phyloP scores from a whole-genome alignment of 106 monocot genomes.

The Cymbidium sinense region DNA sequence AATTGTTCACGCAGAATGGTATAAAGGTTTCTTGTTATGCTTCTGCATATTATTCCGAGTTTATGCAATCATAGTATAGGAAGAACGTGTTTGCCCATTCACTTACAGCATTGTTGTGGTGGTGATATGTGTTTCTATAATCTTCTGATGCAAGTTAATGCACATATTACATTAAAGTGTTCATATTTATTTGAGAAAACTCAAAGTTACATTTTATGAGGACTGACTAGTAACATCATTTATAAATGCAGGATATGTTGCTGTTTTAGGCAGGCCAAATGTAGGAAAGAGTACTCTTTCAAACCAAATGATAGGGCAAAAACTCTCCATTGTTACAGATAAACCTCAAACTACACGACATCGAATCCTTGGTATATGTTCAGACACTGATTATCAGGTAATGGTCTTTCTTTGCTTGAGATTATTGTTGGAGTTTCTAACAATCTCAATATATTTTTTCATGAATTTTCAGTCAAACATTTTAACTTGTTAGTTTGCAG shows the following conservation, averaged over 20 bases:
- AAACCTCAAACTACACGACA: slow-evolving; percentile 97
- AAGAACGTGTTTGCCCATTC: not conserved
- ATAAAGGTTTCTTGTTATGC: not conserved
- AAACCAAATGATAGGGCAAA: slow-evolving; percentile 98
- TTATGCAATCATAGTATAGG: not conserved
- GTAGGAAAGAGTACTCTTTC: slow-evolving; percentile 99
- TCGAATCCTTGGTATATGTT: slow-evolving; percentile 96
- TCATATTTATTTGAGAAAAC: not conserved
- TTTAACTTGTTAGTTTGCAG: slow-evolving; percentile 69
- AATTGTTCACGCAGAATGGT: not conserved
- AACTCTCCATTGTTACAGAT: slow-evolving; percentile 96
- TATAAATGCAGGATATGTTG: slow-evolving; percentile 78
- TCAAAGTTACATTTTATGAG: not conserved
- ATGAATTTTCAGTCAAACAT: slow-evolving; percentile 11
- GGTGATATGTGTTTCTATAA: not conserved
- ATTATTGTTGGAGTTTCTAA: not conserved
- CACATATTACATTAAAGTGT: not conserved
- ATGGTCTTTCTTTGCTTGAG: slow-evolving; percentile 11
- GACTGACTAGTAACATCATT: not conserved
- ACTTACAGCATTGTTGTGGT: not conserved
- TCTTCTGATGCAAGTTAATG: not conserved
- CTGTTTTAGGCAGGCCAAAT: slow-evolving; percentile 92
- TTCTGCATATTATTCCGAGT: not conserved
- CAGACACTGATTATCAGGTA: slow-evolving; percentile 91
- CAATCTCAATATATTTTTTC: not conserved